A percentile compares a stretch with the other conserved stretches of the same genome.
Evolutionary conservation across 148 eudicot species (phyloP).

Genomic region (Polygonum maritimum): DNA sequence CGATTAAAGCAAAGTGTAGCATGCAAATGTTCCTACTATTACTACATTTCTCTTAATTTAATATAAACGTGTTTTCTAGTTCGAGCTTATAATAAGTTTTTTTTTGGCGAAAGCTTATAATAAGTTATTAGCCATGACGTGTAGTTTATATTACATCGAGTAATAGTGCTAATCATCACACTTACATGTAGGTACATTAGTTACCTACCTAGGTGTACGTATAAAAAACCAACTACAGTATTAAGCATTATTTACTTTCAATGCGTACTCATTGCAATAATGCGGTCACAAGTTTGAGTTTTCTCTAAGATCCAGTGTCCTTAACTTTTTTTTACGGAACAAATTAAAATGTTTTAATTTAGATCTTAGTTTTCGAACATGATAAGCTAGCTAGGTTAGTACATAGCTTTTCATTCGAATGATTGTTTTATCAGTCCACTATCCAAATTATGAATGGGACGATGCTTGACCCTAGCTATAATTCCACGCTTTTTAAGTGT

Average conservation of each 20-base stretch:
- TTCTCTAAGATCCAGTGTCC: too few relatives aligned
- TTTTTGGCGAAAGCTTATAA: not conserved
- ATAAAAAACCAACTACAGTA: not conserved
- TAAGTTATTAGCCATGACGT: not conserved
- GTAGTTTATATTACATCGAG: not conserved
- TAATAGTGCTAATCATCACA: not conserved
- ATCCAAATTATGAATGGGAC: too few relatives aligned
- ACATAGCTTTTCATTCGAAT: too few relatives aligned
- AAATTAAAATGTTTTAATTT: too few relatives aligned
- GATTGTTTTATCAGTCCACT: too few relatives aligned
- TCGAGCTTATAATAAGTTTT: not conserved
- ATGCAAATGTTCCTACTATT: constrained; percentile 24
- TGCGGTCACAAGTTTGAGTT: not conserved
- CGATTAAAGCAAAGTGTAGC: constrained; percentile 36
- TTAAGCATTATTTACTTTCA: not conserved
- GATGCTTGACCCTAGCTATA: too few relatives aligned
- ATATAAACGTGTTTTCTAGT: not conserved
- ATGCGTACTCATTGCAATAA: not conserved
- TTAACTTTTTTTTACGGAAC: too few relatives aligned
- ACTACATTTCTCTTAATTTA: constrained; percentile 19
- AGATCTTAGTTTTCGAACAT: too few relatives aligned
- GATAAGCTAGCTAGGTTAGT: too few relatives aligned
- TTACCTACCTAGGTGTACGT: not conserved
- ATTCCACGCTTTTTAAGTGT: too few relatives aligned
- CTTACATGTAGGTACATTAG: not conserved